Evolutionary conservation across 75 land plant species (phyloP), one percentile per base, ranked within the genome.

Genomic region (Picea glauca): DNA sequence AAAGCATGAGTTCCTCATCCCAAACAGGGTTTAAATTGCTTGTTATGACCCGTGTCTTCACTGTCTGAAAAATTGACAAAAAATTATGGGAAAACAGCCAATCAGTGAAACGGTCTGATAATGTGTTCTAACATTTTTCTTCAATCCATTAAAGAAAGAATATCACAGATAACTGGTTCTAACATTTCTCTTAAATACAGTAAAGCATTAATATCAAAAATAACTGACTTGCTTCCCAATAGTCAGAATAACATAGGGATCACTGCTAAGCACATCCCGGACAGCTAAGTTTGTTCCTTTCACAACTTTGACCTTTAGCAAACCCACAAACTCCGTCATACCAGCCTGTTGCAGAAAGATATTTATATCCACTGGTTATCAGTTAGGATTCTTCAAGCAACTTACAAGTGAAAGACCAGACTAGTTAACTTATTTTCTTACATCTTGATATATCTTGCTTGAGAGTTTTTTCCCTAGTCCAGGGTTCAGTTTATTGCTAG

Each of bases 291-390:
- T 87, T 74, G 82, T 89, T 57, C 99, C 97, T 80, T 87, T 90
- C 23, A 92, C 56, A 75, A 96, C 87, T 79, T 88, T 88, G 23
- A 94, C 85, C 77, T 93, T 93, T 60, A 96, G 84, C 58, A 92
- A 60, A n/a, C 96, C 96, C 66, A 92, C 84, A 68, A 89, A 93
- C 31, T 93, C 99, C 56, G 92, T 90, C 99, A 96, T 93, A 20
- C 92, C 94, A 79, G 85, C 85, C 98, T 96, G 58, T 74, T 56
- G 57, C 9, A 1, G 12, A 74, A 11, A 23, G 50, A 74, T 17
- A 38, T 38, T 38, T 38, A 5, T 38, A 38, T 38, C 1, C 40
- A 38, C 40, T 5, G 4, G 21, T 67, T 33, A 67, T 33, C 46
- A 67, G 46, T 20, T 38, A n/a, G 21, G 43, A 67, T 35, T 35